Evolutionary conservation across 495 filamentous ascomycete genomes (phyloP), one percentile per base, ranked within the genome.

Genomic region (Cudoniella acicularis): DNA sequence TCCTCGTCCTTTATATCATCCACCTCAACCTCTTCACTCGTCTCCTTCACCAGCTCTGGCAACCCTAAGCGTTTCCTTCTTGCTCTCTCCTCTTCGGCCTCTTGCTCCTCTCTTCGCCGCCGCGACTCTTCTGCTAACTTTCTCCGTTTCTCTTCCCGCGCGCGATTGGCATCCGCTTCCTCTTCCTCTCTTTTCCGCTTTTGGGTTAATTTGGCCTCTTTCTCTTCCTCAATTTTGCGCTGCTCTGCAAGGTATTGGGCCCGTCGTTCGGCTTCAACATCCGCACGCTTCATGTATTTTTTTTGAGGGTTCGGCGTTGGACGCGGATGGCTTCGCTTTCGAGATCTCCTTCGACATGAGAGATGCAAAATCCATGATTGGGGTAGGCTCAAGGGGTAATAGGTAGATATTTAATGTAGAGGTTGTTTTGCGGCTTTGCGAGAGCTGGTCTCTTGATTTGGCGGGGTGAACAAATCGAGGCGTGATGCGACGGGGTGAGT

Each of bases 141-240:
- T 56, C 80, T 80, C 59, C 87, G 85, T 73, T 96, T 96, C 60
- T 90, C 89, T 48, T 94, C 90, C 11, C 90, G 82, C 25, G 79
- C 79, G 8, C 78, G 80, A 47, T 80, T 79, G 36, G 86, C 85
- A 18, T 82, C 77, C 2, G 84, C 81, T 52, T 90, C 91, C 20
- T 96, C 94, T 18, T 96, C 93, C 50, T 98, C 92, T n/a, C 82
- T 79, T 73, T 92, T 92, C 54, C 92, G 90, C 72, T 97, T 97
- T 59, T 87, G 80, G 9, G 79, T 77, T 0, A 81, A 75, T 36
- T 81, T 83, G 27, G 85, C 83, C 50, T 86, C 81, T 45, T 89
- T 87, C 61, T 86, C 85, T 18, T 74, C 78, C 40, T 87, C 87
- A 53, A 89, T 75, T 0, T 77, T 78, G 42, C 80, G 79, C 69